phyloP scores from a whole-genome alignment of 2,329 filamentous ascomycete species.

The Grosmannia clavigera region DNA sequence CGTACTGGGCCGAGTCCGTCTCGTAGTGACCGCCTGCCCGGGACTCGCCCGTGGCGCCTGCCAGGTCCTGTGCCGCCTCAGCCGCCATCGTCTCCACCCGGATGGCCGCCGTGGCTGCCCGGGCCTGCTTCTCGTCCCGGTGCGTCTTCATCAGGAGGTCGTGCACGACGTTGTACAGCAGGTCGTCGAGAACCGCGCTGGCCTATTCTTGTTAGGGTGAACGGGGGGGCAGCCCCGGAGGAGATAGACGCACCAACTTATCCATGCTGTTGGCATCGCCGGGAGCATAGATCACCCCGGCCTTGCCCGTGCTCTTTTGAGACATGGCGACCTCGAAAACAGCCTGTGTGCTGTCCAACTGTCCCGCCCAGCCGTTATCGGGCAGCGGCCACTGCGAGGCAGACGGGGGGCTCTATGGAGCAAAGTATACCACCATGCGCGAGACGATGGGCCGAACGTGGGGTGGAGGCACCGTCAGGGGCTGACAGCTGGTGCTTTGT shows the following conservation, averaged over 20 bases:
- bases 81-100: constrained; percentile 49
- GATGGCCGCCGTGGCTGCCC: constrained; percentile 52
- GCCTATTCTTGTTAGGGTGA: constrained; percentile 22
- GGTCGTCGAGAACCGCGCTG: constrained; percentile 58
- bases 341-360: background rate
- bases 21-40: constrained; percentile 46
- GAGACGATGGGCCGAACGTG: background rate
- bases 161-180: constrained; percentile 65
- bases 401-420: background rate
- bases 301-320: constrained; percentile 32
- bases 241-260: constrained; percentile 39
- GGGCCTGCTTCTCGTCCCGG: constrained; percentile 65
- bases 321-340: constrained; percentile 6
- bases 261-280: constrained; percentile 41
- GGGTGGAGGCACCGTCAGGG: no score
- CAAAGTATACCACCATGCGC: background rate
- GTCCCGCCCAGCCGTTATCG: background rate
- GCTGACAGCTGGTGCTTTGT: no score
- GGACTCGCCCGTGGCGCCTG: constrained; percentile 38
- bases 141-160: constrained; percentile 64
- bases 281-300: constrained; percentile 42
- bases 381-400: background rate
- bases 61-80: constrained; percentile 32
- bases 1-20: constrained; percentile 56
- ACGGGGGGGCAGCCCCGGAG: background rate